A percentile compares a stretch with the other conserved stretches of the same genome.
Evolutionary conservation across 352 stramenopile species (phyloP).

Genomic region (Globisporangium abappressorium): DNA sequence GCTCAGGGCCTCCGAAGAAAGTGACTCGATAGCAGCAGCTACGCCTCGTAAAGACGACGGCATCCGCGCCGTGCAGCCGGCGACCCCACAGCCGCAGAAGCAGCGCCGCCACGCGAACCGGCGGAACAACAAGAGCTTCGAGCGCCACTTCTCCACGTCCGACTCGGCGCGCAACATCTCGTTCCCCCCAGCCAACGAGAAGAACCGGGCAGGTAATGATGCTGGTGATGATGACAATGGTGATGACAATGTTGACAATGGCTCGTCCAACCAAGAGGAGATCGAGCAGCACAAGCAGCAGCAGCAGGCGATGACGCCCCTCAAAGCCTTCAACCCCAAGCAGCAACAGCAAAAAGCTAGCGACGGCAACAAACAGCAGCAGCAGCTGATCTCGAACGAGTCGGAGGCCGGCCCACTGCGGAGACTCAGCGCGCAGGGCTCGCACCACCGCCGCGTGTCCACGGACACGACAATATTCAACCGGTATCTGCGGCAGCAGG

Average conservation of each 20-base stretch:
- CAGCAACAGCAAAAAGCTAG: slow-evolving; percentile 9
- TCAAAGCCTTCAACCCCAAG: slow-evolving; percentile 20
- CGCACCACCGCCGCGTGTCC: slow-evolving; percentile 66
- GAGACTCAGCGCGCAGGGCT: slow-evolving; percentile 45
- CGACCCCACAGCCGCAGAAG: slow-evolving; percentile 48
- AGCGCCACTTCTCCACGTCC: slow-evolving; percentile 24
- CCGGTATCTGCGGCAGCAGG: slow-evolving; percentile 52
- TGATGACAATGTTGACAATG: slow-evolving; percentile 14
- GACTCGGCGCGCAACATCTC: slow-evolving; percentile 23
- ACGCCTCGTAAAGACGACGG: slow-evolving; percentile 2
- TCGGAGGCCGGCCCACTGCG: slow-evolving; percentile 55
- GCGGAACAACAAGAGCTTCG: slow-evolving; percentile 22
- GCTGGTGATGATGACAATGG: slow-evolving; percentile 9
- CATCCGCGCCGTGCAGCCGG: slow-evolving; percentile 21
- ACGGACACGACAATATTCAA: slow-evolving; percentile 74
- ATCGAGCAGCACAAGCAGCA: slow-evolving; percentile 8
- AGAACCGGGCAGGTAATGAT: slow-evolving; percentile 11
- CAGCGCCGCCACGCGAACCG: slow-evolving; percentile 25
- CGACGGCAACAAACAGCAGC: slow-evolving; percentile 14
- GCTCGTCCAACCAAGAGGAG: slow-evolving; percentile 34
- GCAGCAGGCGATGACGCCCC: slow-evolving; percentile 1
- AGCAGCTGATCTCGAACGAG: slow-evolving; percentile 23
- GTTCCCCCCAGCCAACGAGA: slow-evolving; percentile 23
- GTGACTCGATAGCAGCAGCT: background rate
- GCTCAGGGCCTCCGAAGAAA: slow-evolving; percentile 10